Evolutionary conservation across 805 yeast species (phyloP).

Genomic region (Saccharomycopsis oosterbeekiorum): DNA sequence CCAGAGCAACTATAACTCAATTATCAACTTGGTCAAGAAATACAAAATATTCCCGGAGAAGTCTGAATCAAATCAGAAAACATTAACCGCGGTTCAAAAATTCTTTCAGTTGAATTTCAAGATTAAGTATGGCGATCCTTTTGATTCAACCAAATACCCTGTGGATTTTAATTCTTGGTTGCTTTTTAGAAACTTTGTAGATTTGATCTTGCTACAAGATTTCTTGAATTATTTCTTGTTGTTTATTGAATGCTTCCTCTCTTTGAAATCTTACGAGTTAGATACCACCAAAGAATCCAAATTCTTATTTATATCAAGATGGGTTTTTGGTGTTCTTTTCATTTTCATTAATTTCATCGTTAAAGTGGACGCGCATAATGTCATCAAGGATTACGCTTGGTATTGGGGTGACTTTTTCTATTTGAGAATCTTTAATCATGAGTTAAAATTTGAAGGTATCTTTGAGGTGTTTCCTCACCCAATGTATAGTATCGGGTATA

Average conservation of each 20-base stretch:
- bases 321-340: slow-evolving; percentile 48
- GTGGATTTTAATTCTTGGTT: slow-evolving; percentile 79
- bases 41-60: slow-evolving; percentile 34
- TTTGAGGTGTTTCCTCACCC: slow-evolving; percentile 89
- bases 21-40: slow-evolving; percentile 43
- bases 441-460: slow-evolving; percentile 77
- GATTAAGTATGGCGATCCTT: slow-evolving; percentile 33
- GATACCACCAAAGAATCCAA: slow-evolving; percentile 34
- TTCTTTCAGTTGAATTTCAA: slow-evolving; percentile 37
- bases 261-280: slow-evolving; percentile 16
- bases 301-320: slow-evolving; percentile 38
- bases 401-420: slow-evolving; percentile 93
- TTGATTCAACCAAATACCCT: slow-evolving; percentile 39
- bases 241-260: slow-evolving; percentile 37
- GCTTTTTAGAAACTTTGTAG: slow-evolving; percentile 67
- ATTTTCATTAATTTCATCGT: slow-evolving; percentile 76
- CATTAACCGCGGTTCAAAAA: slow-evolving; percentile 27
- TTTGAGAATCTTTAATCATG: slow-evolving; percentile 52
- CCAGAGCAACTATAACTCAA: slow-evolving; percentile 49
- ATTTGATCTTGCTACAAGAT: slow-evolving; percentile 76
- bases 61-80: slow-evolving; percentile 23
- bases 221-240: slow-evolving; percentile 64
- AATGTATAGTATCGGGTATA: slow-evolving; percentile 83
- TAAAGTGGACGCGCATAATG: slow-evolving; percentile 77
- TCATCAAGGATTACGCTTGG: slow-evolving; percentile 87